Evolutionary conservation across 2,329 filamentous ascomycete genomes (phyloP).

Genomic region (Grosmannia serpens): DNA sequence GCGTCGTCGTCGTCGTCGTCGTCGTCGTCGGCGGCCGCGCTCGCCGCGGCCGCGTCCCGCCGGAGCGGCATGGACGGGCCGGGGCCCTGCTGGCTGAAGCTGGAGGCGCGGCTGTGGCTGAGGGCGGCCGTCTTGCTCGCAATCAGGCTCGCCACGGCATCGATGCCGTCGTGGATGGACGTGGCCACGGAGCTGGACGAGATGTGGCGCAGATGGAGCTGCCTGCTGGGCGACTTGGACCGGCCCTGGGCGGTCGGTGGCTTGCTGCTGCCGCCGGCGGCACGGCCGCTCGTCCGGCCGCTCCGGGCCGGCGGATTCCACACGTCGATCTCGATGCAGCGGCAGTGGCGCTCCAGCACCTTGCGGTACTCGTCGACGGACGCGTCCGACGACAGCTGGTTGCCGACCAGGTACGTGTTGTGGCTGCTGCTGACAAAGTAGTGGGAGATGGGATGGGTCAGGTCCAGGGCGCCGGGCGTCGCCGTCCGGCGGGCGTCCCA

Average conservation of each 20-base stretch:
- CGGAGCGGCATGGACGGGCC: neutral
- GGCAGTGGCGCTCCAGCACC: constrained; percentile 63
- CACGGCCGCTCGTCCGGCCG: constrained; percentile 17
- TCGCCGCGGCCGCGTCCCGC: neutral
- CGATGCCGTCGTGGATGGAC: constrained; percentile 29
- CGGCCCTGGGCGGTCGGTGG: too few relatives aligned
- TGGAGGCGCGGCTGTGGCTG: constrained; percentile 27
- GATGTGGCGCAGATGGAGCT: constrained; percentile 21
- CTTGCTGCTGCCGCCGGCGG: too few relatives aligned
- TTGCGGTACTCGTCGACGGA: constrained; percentile 69
- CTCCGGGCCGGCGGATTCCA: constrained; percentile 59
- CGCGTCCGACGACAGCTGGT: constrained; percentile 69
- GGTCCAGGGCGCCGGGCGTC: constrained; percentile 36
- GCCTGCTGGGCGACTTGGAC: constrained; percentile 29
- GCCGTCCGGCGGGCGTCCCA: constrained; percentile 27
- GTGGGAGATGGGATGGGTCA: constrained; percentile 62
- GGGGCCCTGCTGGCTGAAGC: constrained; percentile 18
- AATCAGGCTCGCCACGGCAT: constrained; percentile 14
- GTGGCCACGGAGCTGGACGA: constrained; percentile 23
- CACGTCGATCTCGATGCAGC: constrained; percentile 90
- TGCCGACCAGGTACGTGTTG: constrained; percentile 84
- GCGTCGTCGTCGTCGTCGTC: neutral
- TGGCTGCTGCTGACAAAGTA: constrained; percentile 94
- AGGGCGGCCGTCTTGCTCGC: constrained; percentile 2
- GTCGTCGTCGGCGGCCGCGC: neutral